Base-by-base conservation (phyloP, 306 rosid species). In the Begonia peltatifolia region DNA sequence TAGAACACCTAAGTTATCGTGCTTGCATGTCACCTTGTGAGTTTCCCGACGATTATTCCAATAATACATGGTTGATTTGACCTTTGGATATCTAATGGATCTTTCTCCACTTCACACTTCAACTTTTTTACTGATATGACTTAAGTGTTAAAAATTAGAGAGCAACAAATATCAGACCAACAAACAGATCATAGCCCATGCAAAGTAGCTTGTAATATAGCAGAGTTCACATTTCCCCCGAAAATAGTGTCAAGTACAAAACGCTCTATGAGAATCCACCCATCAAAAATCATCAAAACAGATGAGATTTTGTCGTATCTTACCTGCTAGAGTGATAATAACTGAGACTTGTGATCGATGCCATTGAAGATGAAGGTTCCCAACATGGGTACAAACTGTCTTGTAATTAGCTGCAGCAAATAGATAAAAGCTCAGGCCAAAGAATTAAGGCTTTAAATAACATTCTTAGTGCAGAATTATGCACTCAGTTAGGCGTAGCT, bases 351-450 rank as follows among this genome's bases (percentile, higher is more conserved):
- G 73, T 83, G 99, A 65, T 86, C 94, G 10, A 90, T 86, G 68
- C 95, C 95, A 56, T 86, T 85, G 82, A 90, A 90, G 76, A 90
- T 68, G 70, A 66, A 86, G 54, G 94, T 83, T 47, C 92, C 95
- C 16, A 84, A 73, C 83, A 90, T 73, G 15, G 99, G 95, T 62
- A 90, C 94, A 65, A 90, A 90, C 50, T 90, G 99, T 56, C 80
- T 81, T 66, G 99, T 90, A 69, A 86, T 80, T 49, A 90, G 92
- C 95, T 90, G 92, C 57, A 36, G 48, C 63, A 16, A 54, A 38
- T 3, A 25, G 49, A 49, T 14, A 50, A 12, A 12, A 9, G 6
- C 42, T 18, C 11, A 2, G 47, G 47, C 47, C 12, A 44, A 11
- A 11, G n/a, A 44, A 44, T 7, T 30, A 30, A 30, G 38, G 9